Conservation (phyloP, 805 yeast genomes). For the Osmozyma mogii region DNA sequence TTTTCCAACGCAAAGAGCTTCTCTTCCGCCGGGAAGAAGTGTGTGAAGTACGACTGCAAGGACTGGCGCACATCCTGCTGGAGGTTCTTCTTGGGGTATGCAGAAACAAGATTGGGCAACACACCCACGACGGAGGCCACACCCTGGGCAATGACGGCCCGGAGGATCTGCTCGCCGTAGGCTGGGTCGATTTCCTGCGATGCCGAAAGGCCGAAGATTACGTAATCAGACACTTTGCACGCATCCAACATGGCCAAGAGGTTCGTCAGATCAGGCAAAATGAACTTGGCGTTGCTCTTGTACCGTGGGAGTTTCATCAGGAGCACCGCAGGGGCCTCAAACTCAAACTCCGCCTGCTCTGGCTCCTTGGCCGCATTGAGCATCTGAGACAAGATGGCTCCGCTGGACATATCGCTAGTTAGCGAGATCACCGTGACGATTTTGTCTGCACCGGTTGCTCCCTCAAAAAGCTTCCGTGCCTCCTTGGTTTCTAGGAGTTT, state of each 20-base stretch:
- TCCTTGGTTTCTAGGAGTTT: conserved; percentile 57
- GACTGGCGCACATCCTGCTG: conserved; percentile 54
- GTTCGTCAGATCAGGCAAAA: conserved; percentile 62
- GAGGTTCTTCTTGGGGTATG: conserved; percentile 66
- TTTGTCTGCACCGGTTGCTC: conserved; percentile 73
- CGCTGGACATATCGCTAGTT: conserved; percentile 58
- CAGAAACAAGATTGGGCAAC: conserved; percentile 60
- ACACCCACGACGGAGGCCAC: conserved; percentile 76
- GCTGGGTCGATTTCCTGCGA: conserved; percentile 68
- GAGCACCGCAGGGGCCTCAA: conserved; percentile 41
- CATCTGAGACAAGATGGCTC: conserved; percentile 46
- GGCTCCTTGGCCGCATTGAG: conserved; percentile 30
- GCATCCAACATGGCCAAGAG: conserved; percentile 73
- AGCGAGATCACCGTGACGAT: conserved; percentile 75
- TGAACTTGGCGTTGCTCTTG: conserved; percentile 65
- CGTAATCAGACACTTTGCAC: conserved; percentile 83
- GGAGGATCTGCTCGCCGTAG: conserved; percentile 81
- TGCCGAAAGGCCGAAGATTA: conserved; percentile 85
- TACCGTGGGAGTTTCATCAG: conserved; percentile 53
- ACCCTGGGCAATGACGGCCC: conserved; percentile 90
- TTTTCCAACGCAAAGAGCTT: conserved; percentile 66
- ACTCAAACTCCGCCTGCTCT: conserved; percentile 12
- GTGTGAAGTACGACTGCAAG: conserved; percentile 31
- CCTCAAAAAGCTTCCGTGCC: conserved; percentile 69
- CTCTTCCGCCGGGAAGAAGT: conserved; percentile 59